Base-by-base conservation (phyloP, 306 rosid species). In the Amphicarpaea edgeworthii region DNA sequence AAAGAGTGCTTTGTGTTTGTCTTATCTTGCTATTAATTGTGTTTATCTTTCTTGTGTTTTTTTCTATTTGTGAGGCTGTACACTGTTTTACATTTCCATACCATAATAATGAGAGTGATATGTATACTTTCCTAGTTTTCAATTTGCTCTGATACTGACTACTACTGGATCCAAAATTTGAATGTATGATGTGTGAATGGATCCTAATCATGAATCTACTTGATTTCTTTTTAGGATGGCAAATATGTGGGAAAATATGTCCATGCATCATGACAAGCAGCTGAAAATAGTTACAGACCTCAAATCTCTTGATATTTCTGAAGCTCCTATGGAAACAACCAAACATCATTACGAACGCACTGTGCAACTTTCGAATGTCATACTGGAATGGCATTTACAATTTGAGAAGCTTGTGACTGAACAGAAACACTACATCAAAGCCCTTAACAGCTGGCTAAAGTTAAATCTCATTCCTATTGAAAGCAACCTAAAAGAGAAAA, bases 401-500 rank as follows among this genome's bases (percentile, higher is more conserved):
- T 90, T 92, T 14, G 90, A 87, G 64, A 90, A 90, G 84, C 93
- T 92, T 1, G 88, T 92, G 69, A 75, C 84, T 81, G 81, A 92
- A 79, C 93, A 92, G 83, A 92, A 92, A 58, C 93, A 92, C 34
- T 92, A 90, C 81, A 79, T 92, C 67, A 89, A 83, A 68, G 87
- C 90, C 54, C 96, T 92, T 49, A 81, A 84, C 41, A 83, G 73
- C 73, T 92, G 97, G 97, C 68, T 92, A 24, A 92, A 90, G 79
- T 73, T 92, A 38, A 90, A 92, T 78, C 97, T 92, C 77, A 78
- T 92, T 59, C 96, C 97, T 45, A 87, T 90, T 11, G 96, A 92
- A 78, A 90, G 93, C 89, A 92, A 81, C 90, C 68, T 88, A 41
- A 92, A 90, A 81, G 97, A 92, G 83, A 92, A 87, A 90, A 69